phyloP scores from a whole-genome alignment of 2,329 filamentous ascomycete genomes.

The Anisogramma anomala region DNA sequence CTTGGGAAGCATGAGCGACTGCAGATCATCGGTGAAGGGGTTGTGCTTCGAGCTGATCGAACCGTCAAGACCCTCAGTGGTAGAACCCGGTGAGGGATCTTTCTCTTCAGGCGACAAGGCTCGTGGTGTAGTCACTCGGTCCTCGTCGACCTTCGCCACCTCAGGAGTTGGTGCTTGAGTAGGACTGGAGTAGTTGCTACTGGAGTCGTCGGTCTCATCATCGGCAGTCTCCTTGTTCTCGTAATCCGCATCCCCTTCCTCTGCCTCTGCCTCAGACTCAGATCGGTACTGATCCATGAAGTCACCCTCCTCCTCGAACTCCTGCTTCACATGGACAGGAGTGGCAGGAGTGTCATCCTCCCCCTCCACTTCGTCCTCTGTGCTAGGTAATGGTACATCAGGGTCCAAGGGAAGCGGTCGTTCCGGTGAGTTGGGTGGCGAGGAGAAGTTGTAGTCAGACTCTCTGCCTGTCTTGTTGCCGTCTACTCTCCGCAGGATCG shows the following conservation, averaged over 20 bases:
- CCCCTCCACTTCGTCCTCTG: slow-evolving; percentile 57
- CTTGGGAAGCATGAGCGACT: slow-evolving; percentile 36
- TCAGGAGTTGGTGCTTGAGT: slow-evolving; percentile 21
- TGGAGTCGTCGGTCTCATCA: slow-evolving; percentile 37
- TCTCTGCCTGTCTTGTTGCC: slow-evolving; percentile 47
- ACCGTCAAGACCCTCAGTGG: slow-evolving; percentile 22
- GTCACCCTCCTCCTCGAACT: slow-evolving; percentile 52
- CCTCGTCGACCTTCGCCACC: slow-evolving; percentile 24
- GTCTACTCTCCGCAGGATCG: slow-evolving; percentile 80
- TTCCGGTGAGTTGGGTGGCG: slow-evolving; percentile 47
- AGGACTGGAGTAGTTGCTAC: slow-evolving; percentile 46
- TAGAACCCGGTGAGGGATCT: slow-evolving; percentile 16
- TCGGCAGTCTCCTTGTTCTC: slow-evolving; percentile 29
- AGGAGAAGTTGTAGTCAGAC: slow-evolving; percentile 54
- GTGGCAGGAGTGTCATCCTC: too few relatives aligned
- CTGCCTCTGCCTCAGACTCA: slow-evolving; percentile 29
- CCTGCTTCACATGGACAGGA: slow-evolving; percentile 31
- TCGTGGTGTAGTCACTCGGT: slow-evolving; percentile 43
- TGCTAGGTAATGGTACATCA: slow-evolving; percentile 79
- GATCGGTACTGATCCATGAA: slow-evolving; percentile 56
- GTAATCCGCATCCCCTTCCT: slow-evolving; percentile 20
- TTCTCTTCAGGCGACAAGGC: slow-evolving; percentile 29
- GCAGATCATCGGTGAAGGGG: slow-evolving; percentile 31
- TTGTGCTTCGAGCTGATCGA: slow-evolving; percentile 17
- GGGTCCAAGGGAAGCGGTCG: slow-evolving; percentile 61